phyloP scores from a whole-genome alignment of 139 green algal species.

The Micractinium conductrix region DNA sequence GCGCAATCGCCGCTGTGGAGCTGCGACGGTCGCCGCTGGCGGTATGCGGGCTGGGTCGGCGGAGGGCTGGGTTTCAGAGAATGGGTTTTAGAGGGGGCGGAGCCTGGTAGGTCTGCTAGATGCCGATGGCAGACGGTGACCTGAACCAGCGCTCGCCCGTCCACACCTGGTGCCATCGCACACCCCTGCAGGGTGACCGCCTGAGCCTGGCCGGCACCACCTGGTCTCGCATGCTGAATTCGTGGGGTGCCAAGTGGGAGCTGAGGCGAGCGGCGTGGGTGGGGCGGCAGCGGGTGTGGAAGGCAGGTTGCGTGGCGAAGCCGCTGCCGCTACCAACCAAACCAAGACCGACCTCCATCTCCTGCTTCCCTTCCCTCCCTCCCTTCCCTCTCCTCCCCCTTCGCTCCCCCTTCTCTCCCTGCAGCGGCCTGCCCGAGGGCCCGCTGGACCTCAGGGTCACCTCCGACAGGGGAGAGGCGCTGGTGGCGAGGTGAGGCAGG shows the following conservation, averaged over 20 bases:
- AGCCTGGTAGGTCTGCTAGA: no score
- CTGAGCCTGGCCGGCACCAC: constrained; percentile 19
- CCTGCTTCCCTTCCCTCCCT: not conserved
- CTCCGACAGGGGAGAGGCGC: not conserved
- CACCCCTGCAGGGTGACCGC: constrained; percentile 8
- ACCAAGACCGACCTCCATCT: no score
- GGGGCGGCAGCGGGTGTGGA: not conserved
- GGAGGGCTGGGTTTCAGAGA: not conserved
- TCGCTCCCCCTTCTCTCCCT: no score
- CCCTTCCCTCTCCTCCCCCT: no score
- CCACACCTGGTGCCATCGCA: not conserved
- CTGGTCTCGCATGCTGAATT: constrained; percentile 29
- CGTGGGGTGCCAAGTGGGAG: constrained; percentile 49
- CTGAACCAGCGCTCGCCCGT: not conserved
- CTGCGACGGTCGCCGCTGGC: constrained; percentile 10
- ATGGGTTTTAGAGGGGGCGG: no score
- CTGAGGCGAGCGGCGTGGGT: not conserved
- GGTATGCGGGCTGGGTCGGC: not conserved
- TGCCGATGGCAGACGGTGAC: not conserved
- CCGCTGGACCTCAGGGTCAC: constrained; percentile 51
- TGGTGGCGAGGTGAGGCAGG: constrained; percentile 19
- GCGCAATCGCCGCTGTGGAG: constrained; percentile 26
- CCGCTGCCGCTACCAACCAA: no score
- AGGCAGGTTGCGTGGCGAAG: no score
- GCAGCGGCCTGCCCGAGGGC: constrained; percentile 30